These are phyloP conservation scores for Pythium myriotylum DNA, from an alignment of 352 stramenopile species.

Conservation along the genomic window DNA sequence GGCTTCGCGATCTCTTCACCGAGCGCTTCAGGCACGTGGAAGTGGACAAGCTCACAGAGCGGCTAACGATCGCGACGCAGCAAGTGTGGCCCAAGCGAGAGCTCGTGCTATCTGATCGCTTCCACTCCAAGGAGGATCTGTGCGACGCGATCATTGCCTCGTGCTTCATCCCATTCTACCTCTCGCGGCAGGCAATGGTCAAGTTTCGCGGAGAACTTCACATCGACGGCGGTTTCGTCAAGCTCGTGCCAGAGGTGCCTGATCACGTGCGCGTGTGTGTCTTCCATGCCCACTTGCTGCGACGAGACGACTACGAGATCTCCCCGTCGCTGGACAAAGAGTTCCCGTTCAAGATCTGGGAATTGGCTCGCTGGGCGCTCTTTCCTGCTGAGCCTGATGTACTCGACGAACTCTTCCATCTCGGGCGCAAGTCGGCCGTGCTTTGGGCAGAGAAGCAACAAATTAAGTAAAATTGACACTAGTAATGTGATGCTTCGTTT, in stretches of 20 bases:
- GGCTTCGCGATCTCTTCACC: constrained; percentile 57
- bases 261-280: constrained; percentile 73
- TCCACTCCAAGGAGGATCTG: constrained; percentile 62
- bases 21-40: constrained; percentile 48
- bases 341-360: constrained; percentile 61
- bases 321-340: constrained; percentile 63
- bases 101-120: constrained; percentile 54
- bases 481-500: not conserved
- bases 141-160: constrained; percentile 71
- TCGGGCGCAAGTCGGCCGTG: constrained; percentile 49
- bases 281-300: constrained; percentile 59
- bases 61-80: constrained; percentile 69
- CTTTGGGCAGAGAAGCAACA: constrained; percentile 45
- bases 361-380: constrained; percentile 59
- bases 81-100: constrained; percentile 67
- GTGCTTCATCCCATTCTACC: constrained; percentile 81
- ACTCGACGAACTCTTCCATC: constrained; percentile 69
- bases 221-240: constrained; percentile 69
- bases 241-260: constrained; percentile 67
- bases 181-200: constrained; percentile 45
- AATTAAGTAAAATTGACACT: not conserved
- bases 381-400: constrained; percentile 55
- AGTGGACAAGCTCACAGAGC: constrained; percentile 41
- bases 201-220: constrained; percentile 68
- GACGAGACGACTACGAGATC: constrained; percentile 72